Conservation (phyloP, 345 rosid species). For the Salix arbutifolia region DNA sequence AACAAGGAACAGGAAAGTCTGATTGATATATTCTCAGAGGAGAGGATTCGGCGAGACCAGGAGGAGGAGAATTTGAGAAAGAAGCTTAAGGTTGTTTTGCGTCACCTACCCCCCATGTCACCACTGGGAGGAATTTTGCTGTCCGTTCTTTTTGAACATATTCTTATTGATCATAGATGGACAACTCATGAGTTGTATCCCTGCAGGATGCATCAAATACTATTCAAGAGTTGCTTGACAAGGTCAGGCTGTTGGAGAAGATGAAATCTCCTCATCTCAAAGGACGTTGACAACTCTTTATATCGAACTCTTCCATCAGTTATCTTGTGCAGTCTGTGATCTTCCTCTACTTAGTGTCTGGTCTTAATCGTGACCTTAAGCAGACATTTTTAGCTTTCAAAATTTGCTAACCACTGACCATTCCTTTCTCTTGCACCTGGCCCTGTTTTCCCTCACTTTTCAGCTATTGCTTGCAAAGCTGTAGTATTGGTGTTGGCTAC, state of each 20-base stretch:
- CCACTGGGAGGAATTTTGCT: neutral
- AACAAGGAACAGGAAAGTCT: conserved; percentile 68
- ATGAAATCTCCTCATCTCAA: conserved; percentile 33
- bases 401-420: neutral
- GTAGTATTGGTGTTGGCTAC: neutral
- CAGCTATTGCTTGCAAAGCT: neutral
- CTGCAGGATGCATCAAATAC: conserved; percentile 70
- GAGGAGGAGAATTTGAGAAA: conserved; percentile 68
- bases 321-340: neutral
- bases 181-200: neutral
- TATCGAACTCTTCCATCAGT: neutral
- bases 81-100: conserved; percentile 53
- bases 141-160: neutral
- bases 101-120: neutral
- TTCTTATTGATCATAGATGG: neutral
- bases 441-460: neutral
- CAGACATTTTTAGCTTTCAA: no score
- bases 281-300: neutral
- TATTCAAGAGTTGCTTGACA: conserved; percentile 57
- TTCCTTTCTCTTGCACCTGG: neutral
- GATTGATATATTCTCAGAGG: conserved; percentile 65
- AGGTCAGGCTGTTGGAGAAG: conserved; percentile 55
- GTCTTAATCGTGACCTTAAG: neutral
- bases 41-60: conserved; percentile 60
- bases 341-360: neutral